Percentiles rank a stretch among this genome's conserved stretches.
Conservation (phyloP, 768 basidiomycete species). For the Boletus patriciae region DNA sequence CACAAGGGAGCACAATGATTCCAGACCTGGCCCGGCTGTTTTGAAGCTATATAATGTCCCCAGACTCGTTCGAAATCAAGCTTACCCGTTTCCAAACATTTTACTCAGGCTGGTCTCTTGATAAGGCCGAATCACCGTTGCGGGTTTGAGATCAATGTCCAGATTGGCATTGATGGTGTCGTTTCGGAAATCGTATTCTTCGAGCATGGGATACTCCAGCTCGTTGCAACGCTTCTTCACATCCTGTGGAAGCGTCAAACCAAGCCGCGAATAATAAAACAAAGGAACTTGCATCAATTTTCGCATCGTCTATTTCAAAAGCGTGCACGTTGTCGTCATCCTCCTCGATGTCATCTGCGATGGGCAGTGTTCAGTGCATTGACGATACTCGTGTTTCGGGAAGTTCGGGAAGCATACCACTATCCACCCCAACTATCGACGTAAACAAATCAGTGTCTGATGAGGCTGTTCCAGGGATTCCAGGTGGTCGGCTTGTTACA, state of each 20-base stretch:
- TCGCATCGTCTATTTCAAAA: conserved; percentile 91
- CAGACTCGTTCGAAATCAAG: background rate
- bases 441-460: conserved; percentile 84
- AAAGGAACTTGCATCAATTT: conserved; percentile 75
- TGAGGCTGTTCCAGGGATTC: conserved; percentile 28
- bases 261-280: background rate
- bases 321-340: conserved; percentile 97
- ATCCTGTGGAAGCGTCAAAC: conserved; percentile 51
- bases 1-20: conserved; percentile 97
- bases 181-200: conserved; percentile 99
- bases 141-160: conserved; percentile 97
- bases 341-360: conserved; percentile 90
- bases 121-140: conserved; percentile 95
- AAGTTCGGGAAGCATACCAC: conserved; percentile 50
- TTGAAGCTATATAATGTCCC: conserved; percentile 3
- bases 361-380: background rate
- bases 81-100: conserved; percentile 99
- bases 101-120: conserved; percentile 98
- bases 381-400: background rate
- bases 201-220: conserved; percentile 95
- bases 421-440: conserved; percentile 93
- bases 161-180: conserved; percentile 95
- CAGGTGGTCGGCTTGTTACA: conserved; percentile 33
- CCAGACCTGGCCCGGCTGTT: conserved; percentile 92
- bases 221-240: conserved; percentile 97